Evolutionary conservation across 306 rosid genomes (phyloP), one percentile per base, ranked within the genome.

Genomic region (Begonia loranthoides): DNA sequence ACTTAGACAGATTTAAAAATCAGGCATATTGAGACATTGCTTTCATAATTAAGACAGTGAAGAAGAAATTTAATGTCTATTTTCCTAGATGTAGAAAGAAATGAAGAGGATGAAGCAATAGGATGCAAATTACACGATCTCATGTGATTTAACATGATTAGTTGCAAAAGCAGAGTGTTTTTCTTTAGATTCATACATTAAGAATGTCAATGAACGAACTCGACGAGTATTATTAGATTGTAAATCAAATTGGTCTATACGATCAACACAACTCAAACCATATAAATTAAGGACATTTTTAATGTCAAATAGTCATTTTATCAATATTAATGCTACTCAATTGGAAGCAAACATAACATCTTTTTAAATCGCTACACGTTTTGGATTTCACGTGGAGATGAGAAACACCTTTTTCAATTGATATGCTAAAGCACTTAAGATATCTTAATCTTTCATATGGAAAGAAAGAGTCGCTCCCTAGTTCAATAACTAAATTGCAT

Each of bases 141-240:
- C 13, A 68, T 78, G 33, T 66, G 74, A 70, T 36, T 63, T 78
- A 12, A 64, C 80, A 59, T 17, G 0, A 4, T 22, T 11, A 2
- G 54, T 68, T 14, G 55, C n/a, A 9, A 56, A 67, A 13, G n/a
- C 12, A 0, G 61, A 62, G 24, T 53, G 38, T 17, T 7, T 8
- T 0, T 13, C 21, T 22, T 9, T 41, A 34, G 48, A 38, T 10
- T 48, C 9, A 45, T 15, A 33, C 12, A n/a, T 13, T 9, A n/a
- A 4, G 1, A 3, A 15, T 19, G 16, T 59, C 0, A 9, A 11
- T 17, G 10, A 0, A 6, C 50, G n/a, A 39, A 57, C 50, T 13
- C n/a, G 57, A 17, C 74, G 63, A 8, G 10, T 66, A 2, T 58
- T 45, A 4, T 61, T 33, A 7, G 9, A 39, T 22, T 1, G 15